Evolutionary conservation across 73 alveolate species (phyloP).

Genomic region (Uronychia setigera): DNA sequence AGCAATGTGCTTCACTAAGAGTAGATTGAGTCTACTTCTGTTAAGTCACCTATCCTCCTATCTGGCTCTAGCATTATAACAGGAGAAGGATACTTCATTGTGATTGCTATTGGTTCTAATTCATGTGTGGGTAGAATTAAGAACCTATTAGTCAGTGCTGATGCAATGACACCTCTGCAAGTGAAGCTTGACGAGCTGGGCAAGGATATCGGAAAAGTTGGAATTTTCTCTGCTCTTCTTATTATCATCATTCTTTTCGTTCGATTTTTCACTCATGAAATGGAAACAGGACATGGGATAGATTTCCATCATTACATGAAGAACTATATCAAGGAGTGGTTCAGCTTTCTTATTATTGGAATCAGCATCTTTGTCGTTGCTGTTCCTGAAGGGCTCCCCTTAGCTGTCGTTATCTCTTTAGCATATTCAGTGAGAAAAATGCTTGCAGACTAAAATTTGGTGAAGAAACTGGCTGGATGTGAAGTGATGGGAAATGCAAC

Average conservation of each 20-base stretch:
- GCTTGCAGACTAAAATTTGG: slow-evolving; percentile 81
- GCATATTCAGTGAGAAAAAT: slow-evolving; percentile 88
- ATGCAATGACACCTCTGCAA: slow-evolving; percentile 63
- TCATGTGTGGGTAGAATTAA: slow-evolving; percentile 59
- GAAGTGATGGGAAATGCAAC: slow-evolving; percentile 97
- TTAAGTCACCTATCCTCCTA: slow-evolving; percentile 64
- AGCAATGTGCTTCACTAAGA: slow-evolving; percentile 34
- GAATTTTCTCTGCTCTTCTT: slow-evolving; percentile 47
- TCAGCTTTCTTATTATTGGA: slow-evolving; percentile 77
- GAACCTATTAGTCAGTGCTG: slow-evolving; percentile 51
- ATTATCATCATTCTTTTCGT: slow-evolving; percentile 51
- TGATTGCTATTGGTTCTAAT: slow-evolving; percentile 57
- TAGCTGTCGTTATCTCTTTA: slow-evolving; percentile 86
- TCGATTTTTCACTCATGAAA: slow-evolving; percentile 45
- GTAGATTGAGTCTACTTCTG: slow-evolving; percentile 19
- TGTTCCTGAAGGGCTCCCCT: slow-evolving; percentile 96
- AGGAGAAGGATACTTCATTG: slow-evolving; percentile 66
- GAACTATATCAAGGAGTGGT: slow-evolving; percentile 45
- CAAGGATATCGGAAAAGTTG: slow-evolving; percentile 67
- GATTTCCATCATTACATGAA: slow-evolving; percentile 54
- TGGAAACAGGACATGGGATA: slow-evolving; percentile 27
- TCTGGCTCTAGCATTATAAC: slow-evolving; percentile 53
- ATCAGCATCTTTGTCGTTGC: slow-evolving; percentile 87
- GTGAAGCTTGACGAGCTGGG: slow-evolving; percentile 63
- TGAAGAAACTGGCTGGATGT: slow-evolving; percentile 88